These are phyloP conservation scores for Panicum virgatum DNA, from an alignment of 202 grass and related monocot genomes.

Conservation along the genomic window DNA sequence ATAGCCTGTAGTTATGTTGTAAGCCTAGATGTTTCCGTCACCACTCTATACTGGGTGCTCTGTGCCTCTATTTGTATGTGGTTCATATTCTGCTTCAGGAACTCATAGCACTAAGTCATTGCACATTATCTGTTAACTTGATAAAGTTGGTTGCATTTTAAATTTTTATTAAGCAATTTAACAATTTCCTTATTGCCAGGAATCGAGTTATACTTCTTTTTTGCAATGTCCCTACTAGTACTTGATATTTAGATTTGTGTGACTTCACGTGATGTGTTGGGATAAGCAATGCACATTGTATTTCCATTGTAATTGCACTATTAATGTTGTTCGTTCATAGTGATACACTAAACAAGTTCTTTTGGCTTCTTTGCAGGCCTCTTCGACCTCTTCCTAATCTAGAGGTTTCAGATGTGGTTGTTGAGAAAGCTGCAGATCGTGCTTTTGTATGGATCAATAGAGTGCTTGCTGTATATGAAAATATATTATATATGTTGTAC, in stretches of 20 bases:
- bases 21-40: neutral
- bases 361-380: too few species aligned
- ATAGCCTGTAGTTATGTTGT: neutral
- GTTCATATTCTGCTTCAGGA: neutral
- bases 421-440: slow-evolving; percentile 53
- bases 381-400: too few species aligned
- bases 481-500: too few species aligned
- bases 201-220: too few species aligned
- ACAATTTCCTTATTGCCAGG: neutral
- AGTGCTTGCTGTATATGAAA: slow-evolving; percentile 65
- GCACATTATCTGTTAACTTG: neutral
- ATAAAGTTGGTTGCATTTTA: neutral
- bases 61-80: neutral
- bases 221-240: too few species aligned
- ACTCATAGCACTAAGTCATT: neutral
- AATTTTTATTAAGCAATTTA: neutral
- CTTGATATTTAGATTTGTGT: too few species aligned
- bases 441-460: slow-evolving; percentile 71
- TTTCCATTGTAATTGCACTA: too few species aligned
- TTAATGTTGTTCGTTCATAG: too few species aligned
- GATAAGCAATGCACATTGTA: too few species aligned
- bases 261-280: too few species aligned
- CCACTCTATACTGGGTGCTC: neutral
- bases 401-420: too few species aligned
- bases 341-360: too few species aligned